A percentile compares a stretch with the other conserved stretches of the same genome.
These are phyloP conservation scores for Echites panduratus DNA, from an alignment of 257 asterid genomes.

Conservation along the genomic window DNA sequence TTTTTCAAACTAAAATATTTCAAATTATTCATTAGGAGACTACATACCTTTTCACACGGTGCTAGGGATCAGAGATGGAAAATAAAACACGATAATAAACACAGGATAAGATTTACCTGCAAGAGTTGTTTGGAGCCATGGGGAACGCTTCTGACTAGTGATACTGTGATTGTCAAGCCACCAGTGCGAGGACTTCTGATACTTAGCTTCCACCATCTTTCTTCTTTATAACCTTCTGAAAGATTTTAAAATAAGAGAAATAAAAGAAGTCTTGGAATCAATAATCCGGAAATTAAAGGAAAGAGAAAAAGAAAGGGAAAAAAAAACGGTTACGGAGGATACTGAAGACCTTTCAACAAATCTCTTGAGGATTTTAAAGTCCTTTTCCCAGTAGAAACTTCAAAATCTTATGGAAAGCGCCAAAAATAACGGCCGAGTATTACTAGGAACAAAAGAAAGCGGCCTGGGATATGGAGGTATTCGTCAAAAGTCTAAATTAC, in stretches of 20 bases:
- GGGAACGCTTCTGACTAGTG: conserved; percentile 40
- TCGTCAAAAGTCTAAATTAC: neutral
- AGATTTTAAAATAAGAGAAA: neutral
- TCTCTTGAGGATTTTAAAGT: neutral
- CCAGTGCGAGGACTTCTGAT: conserved; percentile 46
- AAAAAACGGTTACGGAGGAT: neutral
- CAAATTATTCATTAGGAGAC: neutral
- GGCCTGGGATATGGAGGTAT: neutral
- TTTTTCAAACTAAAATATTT: neutral
- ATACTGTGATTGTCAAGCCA: conserved; percentile 56
- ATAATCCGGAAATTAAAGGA: neutral
- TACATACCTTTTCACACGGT: no score
- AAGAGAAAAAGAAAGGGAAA: neutral
- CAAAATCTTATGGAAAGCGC: neutral
- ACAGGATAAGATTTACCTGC: conserved; percentile 34
- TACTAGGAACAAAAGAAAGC: neutral
- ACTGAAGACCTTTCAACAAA: neutral
- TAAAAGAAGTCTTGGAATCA: neutral
- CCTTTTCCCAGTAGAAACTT: neutral
- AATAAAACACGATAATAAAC: neutral
- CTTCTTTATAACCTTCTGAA: neutral
- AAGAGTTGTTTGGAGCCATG: conserved; percentile 85
- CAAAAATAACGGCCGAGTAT: neutral
- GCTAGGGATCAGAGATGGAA: neutral
- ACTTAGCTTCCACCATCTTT: conserved; percentile 39